These are phyloP conservation scores for Endoconidiophora laricicola DNA, from an alignment of 2,329 filamentous ascomycete species.

Conservation along the genomic window DNA sequence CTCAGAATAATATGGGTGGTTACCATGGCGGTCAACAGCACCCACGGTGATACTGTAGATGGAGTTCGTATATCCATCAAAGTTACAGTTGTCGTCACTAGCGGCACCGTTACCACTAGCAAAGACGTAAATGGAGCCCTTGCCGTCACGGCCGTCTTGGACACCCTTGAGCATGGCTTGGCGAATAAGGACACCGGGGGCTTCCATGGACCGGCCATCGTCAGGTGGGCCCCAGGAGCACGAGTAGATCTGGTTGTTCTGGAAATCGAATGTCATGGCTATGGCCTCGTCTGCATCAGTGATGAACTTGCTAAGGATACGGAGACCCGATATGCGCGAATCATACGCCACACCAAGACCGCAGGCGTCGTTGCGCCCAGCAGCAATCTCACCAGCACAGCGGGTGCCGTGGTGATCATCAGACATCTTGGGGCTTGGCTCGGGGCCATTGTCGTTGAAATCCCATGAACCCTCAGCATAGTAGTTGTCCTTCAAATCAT, in stretches of 20 bases:
- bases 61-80: slow-evolving; percentile 97
- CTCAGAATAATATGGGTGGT: slow-evolving; percentile 93
- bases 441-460: slow-evolving; percentile 71
- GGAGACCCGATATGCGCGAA: slow-evolving; percentile 74
- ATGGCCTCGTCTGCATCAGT: slow-evolving; percentile 82
- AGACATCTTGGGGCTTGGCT: slow-evolving; percentile 64
- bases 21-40: slow-evolving; percentile 69
- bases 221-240: slow-evolving; percentile 97
- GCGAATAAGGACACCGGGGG: slow-evolving; percentile 72
- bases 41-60: slow-evolving; percentile 98
- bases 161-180: slow-evolving; percentile 84
- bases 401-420: slow-evolving; percentile 87
- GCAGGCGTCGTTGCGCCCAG: slow-evolving; percentile 81
- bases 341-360: slow-evolving; percentile 94
- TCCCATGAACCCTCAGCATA: slow-evolving; percentile 86
- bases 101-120: slow-evolving; percentile 86
- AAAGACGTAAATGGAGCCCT: slow-evolving; percentile 89
- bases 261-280: slow-evolving; percentile 80
- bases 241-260: slow-evolving; percentile 92
- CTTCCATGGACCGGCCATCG: slow-evolving; percentile 87
- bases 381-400: slow-evolving; percentile 86
- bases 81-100: slow-evolving; percentile 91
- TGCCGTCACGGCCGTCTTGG: slow-evolving; percentile 67
- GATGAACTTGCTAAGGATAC: slow-evolving; percentile 82
- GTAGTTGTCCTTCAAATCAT: slow-evolving; percentile 85